phyloP scores from a whole-genome alignment of 2,329 filamentous ascomycete species.

The Endothia cerciana region DNA sequence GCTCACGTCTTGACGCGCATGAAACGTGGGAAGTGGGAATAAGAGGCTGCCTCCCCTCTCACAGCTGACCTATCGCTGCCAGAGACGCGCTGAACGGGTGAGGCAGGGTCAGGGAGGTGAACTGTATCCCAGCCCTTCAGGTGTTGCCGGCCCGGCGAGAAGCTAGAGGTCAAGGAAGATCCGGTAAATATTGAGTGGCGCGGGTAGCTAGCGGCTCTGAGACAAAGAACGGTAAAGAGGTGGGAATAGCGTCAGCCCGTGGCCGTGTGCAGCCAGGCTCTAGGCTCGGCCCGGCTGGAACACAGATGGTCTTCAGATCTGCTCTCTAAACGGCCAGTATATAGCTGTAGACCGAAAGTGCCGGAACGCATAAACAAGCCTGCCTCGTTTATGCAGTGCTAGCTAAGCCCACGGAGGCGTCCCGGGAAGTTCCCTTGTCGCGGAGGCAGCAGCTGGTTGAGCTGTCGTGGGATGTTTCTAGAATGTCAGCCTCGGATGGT shows the following conservation, averaged over 20 bases:
- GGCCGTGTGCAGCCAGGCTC: neutral
- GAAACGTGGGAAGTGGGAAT: neutral
- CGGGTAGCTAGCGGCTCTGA: slow-evolving; percentile 17
- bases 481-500: neutral
- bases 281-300: neutral
- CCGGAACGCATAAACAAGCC: neutral
- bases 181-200: slow-evolving; percentile 13
- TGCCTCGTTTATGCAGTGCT: neutral
- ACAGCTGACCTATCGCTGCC: neutral
- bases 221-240: slow-evolving; percentile 12
- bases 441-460: too few relatives aligned
- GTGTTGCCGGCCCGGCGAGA: neutral
- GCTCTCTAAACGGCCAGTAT: neutral
- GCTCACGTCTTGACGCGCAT: neutral
- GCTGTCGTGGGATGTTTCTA: neutral
- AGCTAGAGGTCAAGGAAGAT: slow-evolving; percentile 8
- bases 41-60: neutral
- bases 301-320: neutral
- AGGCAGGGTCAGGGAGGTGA: neutral
- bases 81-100: neutral
- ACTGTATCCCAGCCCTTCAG: slow-evolving; percentile 19
- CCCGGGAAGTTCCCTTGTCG: neutral
- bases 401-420: neutral
- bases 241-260: slow-evolving; percentile 11
- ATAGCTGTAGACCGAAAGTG: neutral